Evolutionary conservation across 257 asterid genomes (phyloP), one percentile per base, ranked within the genome.

Genomic region (Fraxinus cuspidata): DNA sequence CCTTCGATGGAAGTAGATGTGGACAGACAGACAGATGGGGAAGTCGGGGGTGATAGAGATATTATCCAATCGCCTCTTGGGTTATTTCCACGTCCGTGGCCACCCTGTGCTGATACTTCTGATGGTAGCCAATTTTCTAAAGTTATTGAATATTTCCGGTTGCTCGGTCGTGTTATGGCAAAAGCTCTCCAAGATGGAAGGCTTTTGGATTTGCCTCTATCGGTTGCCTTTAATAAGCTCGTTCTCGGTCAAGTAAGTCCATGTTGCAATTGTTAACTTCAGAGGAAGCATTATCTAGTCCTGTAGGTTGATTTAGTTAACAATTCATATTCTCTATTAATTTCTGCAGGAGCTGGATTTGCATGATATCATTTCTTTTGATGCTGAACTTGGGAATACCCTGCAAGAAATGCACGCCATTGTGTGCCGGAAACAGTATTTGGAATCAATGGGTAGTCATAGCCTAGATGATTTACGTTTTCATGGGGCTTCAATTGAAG

Each of bases 131-230:
- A 85, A 71, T 88, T 96, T 70, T 84, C 89, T 63, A 96, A 92
- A 72, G 93, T 80, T 25, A 80, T 87, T 0, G 98, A 96, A 73
- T 86, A 94, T 83, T 92, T 90, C 76, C 90, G 91, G 56, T 87
- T 94, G 79, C 97, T 94, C 74, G 99, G 99, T 63, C 90, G 94
- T 83, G 96, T 92, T 81, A 90, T 92, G 97, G 98, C 98, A 28
- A 96, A 94, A 87, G 97, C 98, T 79, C 98, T 96, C 79, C 99
- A 96, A 78, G 99, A 96, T 79, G 98, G 97, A 77, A 90, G 99
- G 84, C 97, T 96, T 69, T 87, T 96, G 87, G 99, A 96, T 88
- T 75, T 96, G 80, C 96, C 99, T 21, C 83, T 96, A 66, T 94
- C 99, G 58, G 78, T 81, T 79, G 93, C 98, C 37, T 96, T 96